Evolutionary conservation across 2,329 filamentous ascomycete species (phyloP).

Genomic region (Pseudogymnoascus sp.): DNA sequence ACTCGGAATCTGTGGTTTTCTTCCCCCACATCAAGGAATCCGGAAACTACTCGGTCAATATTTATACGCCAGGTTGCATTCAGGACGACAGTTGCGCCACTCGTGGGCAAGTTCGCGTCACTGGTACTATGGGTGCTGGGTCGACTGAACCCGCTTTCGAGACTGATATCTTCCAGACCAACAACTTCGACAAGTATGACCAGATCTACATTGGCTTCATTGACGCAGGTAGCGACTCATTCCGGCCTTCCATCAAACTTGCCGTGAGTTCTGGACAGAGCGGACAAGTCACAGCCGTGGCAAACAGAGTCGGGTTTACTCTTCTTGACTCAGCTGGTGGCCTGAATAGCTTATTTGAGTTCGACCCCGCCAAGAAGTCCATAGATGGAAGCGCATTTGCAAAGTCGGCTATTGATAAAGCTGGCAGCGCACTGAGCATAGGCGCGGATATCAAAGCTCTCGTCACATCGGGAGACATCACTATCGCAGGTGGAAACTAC

Average conservation of each 20-base stretch:
- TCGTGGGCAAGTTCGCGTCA: slow-evolving; percentile 76
- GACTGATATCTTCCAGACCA: slow-evolving; percentile 73
- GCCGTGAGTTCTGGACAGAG: slow-evolving; percentile 58
- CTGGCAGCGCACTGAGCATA: slow-evolving; percentile 60
- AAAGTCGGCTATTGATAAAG: slow-evolving; percentile 65
- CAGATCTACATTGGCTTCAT: slow-evolving; percentile 80
- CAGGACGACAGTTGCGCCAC: slow-evolving; percentile 68
- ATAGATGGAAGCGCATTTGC: slow-evolving; percentile 56
- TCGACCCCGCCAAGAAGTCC: slow-evolving; percentile 55
- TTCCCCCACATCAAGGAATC: slow-evolving; percentile 76
- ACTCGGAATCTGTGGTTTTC: slow-evolving; percentile 65
- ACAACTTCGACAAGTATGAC: slow-evolving; percentile 95
- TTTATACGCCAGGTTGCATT: slow-evolving; percentile 88
- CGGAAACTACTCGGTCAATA: slow-evolving; percentile 81
- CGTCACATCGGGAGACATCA: slow-evolving; percentile 52
- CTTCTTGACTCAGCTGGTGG: slow-evolving; percentile 67
- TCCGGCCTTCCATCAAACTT: slow-evolving; percentile 74
- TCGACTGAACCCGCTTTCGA: slow-evolving; percentile 41
- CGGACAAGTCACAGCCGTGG: slow-evolving; percentile 68
- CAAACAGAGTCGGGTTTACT: slow-evolving; percentile 74
- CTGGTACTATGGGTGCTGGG: slow-evolving; percentile 56
- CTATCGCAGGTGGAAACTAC: slow-evolving; percentile 81
- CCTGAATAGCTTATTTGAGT: slow-evolving; percentile 86
- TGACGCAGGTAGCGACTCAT: slow-evolving; percentile 62
- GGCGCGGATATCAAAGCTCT: slow-evolving; percentile 65